Evolutionary conservation across 495 filamentous ascomycete genomes (phyloP).

Genomic region (Bathelium albidoporum): DNA sequence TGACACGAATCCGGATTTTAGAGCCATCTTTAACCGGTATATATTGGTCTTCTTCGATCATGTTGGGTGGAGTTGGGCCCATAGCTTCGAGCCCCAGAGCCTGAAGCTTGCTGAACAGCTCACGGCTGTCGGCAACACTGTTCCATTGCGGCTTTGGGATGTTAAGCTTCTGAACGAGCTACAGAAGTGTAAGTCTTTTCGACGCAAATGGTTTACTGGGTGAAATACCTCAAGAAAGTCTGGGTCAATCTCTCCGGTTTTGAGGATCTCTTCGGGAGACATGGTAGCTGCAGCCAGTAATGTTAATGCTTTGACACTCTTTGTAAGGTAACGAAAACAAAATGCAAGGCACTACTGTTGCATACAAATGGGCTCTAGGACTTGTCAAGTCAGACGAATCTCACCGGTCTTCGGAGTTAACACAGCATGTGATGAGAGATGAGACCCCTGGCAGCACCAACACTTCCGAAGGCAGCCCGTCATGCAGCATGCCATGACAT

Average conservation of each 20-base stretch:
- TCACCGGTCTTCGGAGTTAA: too few species aligned
- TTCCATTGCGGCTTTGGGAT: neutral
- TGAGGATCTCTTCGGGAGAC: conserved; percentile 4
- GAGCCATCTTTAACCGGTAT: conserved; percentile 37
- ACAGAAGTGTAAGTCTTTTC: neutral
- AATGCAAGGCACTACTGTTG: neutral
- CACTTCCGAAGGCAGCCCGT: too few species aligned
- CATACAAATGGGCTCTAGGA: neutral
- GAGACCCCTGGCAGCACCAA: too few species aligned
- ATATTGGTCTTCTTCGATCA: conserved; percentile 12
- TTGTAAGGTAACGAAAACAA: neutral
- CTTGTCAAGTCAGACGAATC: neutral
- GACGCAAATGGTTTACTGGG: neutral
- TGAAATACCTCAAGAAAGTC: neutral
- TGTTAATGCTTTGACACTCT: neutral
- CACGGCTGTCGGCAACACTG: neutral
- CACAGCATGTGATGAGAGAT: too few species aligned
- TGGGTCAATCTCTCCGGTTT: neutral
- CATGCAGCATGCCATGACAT: too few species aligned
- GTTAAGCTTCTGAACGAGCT: neutral
- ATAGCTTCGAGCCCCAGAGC: neutral
- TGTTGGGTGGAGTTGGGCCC: conserved; percentile 6
- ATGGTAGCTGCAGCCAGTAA: neutral
- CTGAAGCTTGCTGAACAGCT: neutral
- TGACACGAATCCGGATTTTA: conserved; percentile 30